Evolutionary conservation across 208 protist genomes (phyloP).

Genomic region (Acanthamoeba castellanii): DNA sequence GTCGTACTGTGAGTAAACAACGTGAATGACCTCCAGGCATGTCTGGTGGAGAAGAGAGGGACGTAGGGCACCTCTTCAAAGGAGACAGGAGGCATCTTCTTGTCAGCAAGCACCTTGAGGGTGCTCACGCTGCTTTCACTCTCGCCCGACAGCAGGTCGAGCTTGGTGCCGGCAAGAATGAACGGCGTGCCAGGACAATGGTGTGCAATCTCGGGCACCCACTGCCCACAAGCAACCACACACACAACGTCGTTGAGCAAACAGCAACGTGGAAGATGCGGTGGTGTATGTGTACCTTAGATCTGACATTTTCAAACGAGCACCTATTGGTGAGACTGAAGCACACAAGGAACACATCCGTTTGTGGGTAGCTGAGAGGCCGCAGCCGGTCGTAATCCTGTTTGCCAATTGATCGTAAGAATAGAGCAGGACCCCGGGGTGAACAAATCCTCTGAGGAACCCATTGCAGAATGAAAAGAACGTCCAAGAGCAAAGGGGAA

Average conservation of each 20-base stretch:
- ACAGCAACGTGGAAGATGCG: background rate
- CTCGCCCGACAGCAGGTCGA: conserved; percentile 84
- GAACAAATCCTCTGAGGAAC: no score
- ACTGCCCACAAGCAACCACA: background rate
- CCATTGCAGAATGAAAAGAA: no score
- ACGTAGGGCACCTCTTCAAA: background rate
- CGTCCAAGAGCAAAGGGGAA: background rate
- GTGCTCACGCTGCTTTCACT: conserved; percentile 73
- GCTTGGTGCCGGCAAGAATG: conserved; percentile 87
- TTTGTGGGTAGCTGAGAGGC: conserved; percentile 93
- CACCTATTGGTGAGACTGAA: conserved; percentile 87
- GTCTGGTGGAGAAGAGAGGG: background rate
- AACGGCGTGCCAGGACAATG: conserved; percentile 77
- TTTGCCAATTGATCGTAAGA: background rate
- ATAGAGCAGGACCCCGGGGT: no score
- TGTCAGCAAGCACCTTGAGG: conserved; percentile 7
- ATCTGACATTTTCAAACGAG: conserved; percentile 90
- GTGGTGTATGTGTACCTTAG: conserved; percentile 50
- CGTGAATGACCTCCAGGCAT: background rate
- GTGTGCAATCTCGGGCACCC: conserved; percentile 78
- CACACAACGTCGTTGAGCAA: background rate
- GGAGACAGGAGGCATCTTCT: background rate
- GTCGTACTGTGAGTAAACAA: no score
- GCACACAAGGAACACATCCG: conserved; percentile 91
- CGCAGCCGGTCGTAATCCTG: conserved; percentile 85